phyloP scores from a whole-genome alignment of 495 filamentous ascomycete genomes.

The Pseudevernia furfuracea region DNA sequence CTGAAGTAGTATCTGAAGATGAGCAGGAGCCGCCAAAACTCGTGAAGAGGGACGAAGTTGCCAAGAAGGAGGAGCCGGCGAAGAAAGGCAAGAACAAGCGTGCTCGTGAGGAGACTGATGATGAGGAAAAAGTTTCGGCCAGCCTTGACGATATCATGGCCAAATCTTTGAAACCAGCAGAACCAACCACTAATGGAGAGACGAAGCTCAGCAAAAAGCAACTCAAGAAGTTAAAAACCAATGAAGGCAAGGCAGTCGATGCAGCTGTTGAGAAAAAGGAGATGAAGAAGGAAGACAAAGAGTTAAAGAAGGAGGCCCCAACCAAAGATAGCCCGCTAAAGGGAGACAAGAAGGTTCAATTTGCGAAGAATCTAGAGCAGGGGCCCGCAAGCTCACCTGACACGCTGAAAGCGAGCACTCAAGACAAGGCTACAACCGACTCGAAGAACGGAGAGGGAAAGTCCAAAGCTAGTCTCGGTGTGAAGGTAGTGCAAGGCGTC shows the following conservation, averaged over 20 bases:
- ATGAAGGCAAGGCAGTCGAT: slow-evolving; percentile 68
- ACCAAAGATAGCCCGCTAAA: slow-evolving; percentile 46
- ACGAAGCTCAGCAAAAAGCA: slow-evolving; percentile 84
- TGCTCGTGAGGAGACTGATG: slow-evolving; percentile 53
- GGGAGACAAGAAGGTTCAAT: slow-evolving; percentile 92
- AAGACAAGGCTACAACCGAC: slow-evolving; percentile 30
- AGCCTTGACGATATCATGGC: slow-evolving; percentile 70
- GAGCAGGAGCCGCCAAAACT: slow-evolving; percentile 68
- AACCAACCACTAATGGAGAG: slow-evolving; percentile 51
- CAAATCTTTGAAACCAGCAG: slow-evolving; percentile 52
- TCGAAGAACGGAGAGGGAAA: slow-evolving; percentile 44
- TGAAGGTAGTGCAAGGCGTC: slow-evolving; percentile 77
- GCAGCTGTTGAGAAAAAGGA: slow-evolving; percentile 52
- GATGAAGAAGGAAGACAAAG: slow-evolving; percentile 38
- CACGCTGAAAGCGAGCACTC: slow-evolving; percentile 32
- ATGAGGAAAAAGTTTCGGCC: slow-evolving; percentile 39
- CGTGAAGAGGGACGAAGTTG: slow-evolving; percentile 31
- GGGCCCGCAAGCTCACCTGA: slow-evolving; percentile 66
- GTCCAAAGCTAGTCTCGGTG: slow-evolving; percentile 50
- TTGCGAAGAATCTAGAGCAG: slow-evolving; percentile 96
- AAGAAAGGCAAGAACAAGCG: slow-evolving; percentile 83
- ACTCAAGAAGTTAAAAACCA: slow-evolving; percentile 97
- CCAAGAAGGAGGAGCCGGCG: slow-evolving; percentile 37
- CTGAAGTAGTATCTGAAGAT: slow-evolving; percentile 78
- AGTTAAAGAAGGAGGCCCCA: neutral